These are phyloP conservation scores for Lycium barbarum DNA, from an alignment of 257 asterid genomes.

Conservation along the genomic window DNA sequence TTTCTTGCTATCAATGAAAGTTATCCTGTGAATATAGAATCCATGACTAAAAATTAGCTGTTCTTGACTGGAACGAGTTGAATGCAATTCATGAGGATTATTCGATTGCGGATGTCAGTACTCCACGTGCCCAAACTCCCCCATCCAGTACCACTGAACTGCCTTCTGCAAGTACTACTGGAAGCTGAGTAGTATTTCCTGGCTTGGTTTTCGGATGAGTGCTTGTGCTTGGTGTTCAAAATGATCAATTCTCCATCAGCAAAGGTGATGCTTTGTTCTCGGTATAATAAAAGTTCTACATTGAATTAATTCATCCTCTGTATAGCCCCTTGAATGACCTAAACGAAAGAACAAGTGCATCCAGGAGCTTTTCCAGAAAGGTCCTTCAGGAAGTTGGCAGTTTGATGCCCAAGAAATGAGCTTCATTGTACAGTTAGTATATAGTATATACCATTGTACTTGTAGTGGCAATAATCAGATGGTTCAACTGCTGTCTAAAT, in stretches of 20 bases:
- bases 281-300: background rate
- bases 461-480: slow-evolving; percentile 24
- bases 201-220: background rate
- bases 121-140: slow-evolving; percentile 60
- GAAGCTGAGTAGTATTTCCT: slow-evolving; percentile 36
- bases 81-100: slow-evolving; percentile 48
- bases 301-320: background rate
- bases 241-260: slow-evolving; percentile 10
- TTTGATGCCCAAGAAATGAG: background rate
- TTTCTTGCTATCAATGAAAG: background rate
- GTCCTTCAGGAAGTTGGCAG: background rate
- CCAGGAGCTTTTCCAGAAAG: background rate
- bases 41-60: slow-evolving; percentile 45
- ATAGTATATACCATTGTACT: background rate
- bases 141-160: slow-evolving; percentile 46
- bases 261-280: slow-evolving; percentile 4
- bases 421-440: slow-evolving; percentile 17
- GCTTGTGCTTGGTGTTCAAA: background rate
- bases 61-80: slow-evolving; percentile 56
- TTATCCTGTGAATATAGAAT: background rate
- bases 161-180: slow-evolving; percentile 45
- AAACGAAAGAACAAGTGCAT: background rate
- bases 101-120: slow-evolving; percentile 42
- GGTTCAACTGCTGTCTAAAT: background rate
- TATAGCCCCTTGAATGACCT: slow-evolving; percentile 7